Evolutionary conservation across 1,139 yeast genomes (phyloP).

Genomic region (Casaregolazyma suthepensis): DNA sequence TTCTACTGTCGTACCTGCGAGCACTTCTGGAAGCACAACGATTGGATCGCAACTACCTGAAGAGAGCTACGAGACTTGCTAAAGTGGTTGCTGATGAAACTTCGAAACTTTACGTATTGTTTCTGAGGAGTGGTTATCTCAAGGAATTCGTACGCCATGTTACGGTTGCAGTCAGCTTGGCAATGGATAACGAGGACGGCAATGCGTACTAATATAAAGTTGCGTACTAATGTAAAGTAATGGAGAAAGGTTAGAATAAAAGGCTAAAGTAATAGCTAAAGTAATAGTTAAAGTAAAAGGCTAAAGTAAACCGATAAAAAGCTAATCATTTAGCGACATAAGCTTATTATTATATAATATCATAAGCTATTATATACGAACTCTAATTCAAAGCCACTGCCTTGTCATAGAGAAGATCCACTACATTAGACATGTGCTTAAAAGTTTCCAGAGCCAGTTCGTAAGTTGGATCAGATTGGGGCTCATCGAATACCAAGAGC

Average conservation of each 20-base stretch:
- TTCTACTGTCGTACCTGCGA: slow-evolving; percentile 57
- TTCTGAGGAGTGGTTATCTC: slow-evolving; percentile 54
- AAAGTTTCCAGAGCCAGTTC: slow-evolving; percentile 83
- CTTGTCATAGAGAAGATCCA: slow-evolving; percentile 87
- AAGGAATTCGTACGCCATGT: slow-evolving; percentile 54
- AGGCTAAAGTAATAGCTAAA: neutral
- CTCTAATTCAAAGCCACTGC: slow-evolving; percentile 62
- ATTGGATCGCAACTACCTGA: slow-evolving; percentile 35
- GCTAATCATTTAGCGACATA: neutral
- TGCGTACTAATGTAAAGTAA: neutral
- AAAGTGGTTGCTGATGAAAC: slow-evolving; percentile 48
- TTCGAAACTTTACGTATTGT: slow-evolving; percentile 46
- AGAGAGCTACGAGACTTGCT: slow-evolving; percentile 54
- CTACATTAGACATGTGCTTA: slow-evolving; percentile 80
- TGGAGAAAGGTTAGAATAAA: too few relatives aligned
- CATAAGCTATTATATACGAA: neutral
- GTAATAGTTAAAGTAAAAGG: neutral
- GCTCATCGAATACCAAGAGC: slow-evolving; percentile 87
- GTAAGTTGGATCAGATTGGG: slow-evolving; percentile 81
- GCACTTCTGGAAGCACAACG: slow-evolving; percentile 41
- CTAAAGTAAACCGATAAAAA: too few relatives aligned
- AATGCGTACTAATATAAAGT: neutral
- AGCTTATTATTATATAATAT: neutral
- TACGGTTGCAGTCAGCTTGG: slow-evolving; percentile 49
- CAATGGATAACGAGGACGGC: slow-evolving; percentile 24